Evolutionary conservation across 2,329 filamentous ascomycete genomes (phyloP).

Genomic region (Dothideomycetes sp.): DNA sequence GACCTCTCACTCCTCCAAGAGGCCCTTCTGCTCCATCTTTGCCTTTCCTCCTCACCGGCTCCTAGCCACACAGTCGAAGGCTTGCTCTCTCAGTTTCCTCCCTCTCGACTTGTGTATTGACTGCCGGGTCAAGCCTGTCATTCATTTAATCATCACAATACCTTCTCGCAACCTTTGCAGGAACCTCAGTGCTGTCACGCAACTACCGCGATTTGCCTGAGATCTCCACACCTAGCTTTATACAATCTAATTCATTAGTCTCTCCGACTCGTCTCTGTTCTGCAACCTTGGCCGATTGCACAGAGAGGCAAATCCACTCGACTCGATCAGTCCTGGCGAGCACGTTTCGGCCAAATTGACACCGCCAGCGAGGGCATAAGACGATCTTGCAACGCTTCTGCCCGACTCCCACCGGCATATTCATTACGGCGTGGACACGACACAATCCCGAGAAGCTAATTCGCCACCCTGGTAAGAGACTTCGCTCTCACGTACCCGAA

Average conservation of each 20-base stretch:
- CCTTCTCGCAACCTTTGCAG: not conserved
- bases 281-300: too few relatives aligned
- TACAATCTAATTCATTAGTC: too few relatives aligned
- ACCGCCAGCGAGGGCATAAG: too few relatives aligned
- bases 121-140: not conserved
- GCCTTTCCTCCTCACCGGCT: not conserved
- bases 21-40: not conserved
- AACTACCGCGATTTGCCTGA: not conserved
- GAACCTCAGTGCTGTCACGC: not conserved
- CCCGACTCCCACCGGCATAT: too few relatives aligned
- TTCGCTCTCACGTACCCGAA: not conserved
- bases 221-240: not conserved
- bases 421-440: too few relatives aligned
- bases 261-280: too few relatives aligned
- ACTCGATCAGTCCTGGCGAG: conserved; percentile 19
- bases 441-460: not conserved
- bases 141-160: not conserved
- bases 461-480: not conserved
- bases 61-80: not conserved
- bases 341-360: too few relatives aligned
- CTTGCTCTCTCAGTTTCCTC: not conserved
- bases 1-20: not conserved
- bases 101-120: not conserved
- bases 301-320: too few relatives aligned
- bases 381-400: too few relatives aligned